These are phyloP conservation scores for Earliella scabrosa DNA, from an alignment of 1,284 basidiomycete species.

Conservation along the genomic window DNA sequence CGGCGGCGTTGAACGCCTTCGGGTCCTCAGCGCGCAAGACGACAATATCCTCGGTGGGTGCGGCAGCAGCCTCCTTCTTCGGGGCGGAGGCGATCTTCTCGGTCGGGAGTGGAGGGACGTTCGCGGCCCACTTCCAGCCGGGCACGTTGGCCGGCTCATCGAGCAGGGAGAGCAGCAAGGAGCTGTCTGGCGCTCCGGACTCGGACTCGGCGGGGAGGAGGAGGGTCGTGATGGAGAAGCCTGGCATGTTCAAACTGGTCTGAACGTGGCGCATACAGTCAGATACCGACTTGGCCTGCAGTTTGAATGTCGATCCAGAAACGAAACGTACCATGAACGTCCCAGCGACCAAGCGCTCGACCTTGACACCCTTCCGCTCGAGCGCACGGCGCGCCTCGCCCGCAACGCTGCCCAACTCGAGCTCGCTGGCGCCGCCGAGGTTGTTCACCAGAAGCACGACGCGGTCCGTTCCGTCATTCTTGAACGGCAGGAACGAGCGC, in stretches of 20 bases:
- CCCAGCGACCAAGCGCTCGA: slow-evolving; percentile 73
- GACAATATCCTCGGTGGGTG: slow-evolving; percentile 13
- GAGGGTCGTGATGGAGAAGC: slow-evolving; percentile 89
- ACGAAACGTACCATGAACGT: slow-evolving; percentile 75
- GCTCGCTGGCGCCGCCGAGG: slow-evolving; percentile 84
- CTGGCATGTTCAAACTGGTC: slow-evolving; percentile 95
- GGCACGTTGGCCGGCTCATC: slow-evolving; percentile 78
- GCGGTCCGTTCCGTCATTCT: slow-evolving; percentile 55
- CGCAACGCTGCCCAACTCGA: slow-evolving; percentile 80
- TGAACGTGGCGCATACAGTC: slow-evolving; percentile 30
- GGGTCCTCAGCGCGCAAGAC: slow-evolving; percentile 48
- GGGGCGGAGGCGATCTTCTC: slow-evolving; percentile 28
- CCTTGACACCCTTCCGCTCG: slow-evolving; percentile 55
- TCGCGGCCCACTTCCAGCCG: slow-evolving; percentile 83
- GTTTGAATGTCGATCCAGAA: too few relatives aligned
- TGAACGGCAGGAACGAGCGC: slow-evolving; percentile 85
- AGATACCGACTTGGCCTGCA: too few relatives aligned
- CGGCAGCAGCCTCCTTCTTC: slow-evolving; percentile 20
- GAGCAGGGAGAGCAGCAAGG: slow-evolving; percentile 70
- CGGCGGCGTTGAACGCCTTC: slow-evolving; percentile 54
- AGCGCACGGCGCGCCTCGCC: slow-evolving; percentile 64
- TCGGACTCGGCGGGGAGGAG: slow-evolving; percentile 66
- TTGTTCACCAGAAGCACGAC: slow-evolving; percentile 80
- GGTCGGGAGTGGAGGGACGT: slow-evolving; percentile 37
- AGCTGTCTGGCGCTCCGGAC: slow-evolving; percentile 37